Evolutionary conservation across 352 stramenopile species (phyloP).

Genomic region (Pythium chondricola): DNA sequence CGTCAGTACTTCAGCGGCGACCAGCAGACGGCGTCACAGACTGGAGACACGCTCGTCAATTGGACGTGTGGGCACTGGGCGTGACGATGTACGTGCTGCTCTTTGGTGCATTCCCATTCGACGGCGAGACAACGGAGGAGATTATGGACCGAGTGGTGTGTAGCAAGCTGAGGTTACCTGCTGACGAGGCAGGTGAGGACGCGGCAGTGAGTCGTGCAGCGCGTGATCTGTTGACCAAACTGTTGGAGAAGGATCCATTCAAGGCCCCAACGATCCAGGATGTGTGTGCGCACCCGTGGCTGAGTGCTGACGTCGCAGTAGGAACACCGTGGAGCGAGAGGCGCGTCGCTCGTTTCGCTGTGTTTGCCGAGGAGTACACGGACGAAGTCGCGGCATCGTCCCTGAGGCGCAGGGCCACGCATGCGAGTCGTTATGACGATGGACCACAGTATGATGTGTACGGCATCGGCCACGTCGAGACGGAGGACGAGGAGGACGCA

Average conservation of each 20-base stretch:
- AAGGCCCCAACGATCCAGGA: conserved; percentile 54
- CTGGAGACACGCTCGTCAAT: conserved; percentile 55
- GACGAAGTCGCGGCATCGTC: conserved; percentile 33
- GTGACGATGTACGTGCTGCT: conserved; percentile 71
- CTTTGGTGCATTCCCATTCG: conserved; percentile 54
- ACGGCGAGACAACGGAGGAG: conserved; percentile 17
- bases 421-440: background rate
- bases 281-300: conserved; percentile 57
- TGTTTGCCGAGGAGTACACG: conserved; percentile 40
- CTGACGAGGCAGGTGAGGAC: conserved; percentile 8
- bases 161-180: conserved; percentile 24
- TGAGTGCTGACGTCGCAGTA: conserved; percentile 40
- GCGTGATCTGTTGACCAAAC: conserved; percentile 43
- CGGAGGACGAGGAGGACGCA: conserved; percentile 14
- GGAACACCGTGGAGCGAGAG: conserved; percentile 37
- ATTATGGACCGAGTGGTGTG: conserved; percentile 14
- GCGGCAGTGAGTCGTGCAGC: conserved; percentile 52
- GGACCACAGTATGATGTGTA: conserved; percentile 8
- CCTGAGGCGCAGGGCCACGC: conserved; percentile 1
- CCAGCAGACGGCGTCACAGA: conserved; percentile 23
- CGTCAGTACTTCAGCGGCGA: conserved; percentile 35
- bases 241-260: conserved; percentile 50
- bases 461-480: conserved; percentile 1
- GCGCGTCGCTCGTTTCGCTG: conserved; percentile 29
- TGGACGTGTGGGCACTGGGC: conserved; percentile 70